A percentile compares a stretch with the other conserved stretches of the same genome.
These are phyloP conservation scores for Aspergillus ellipticus DNA, from an alignment of 495 filamentous ascomycete species.

Conservation along the genomic window DNA sequence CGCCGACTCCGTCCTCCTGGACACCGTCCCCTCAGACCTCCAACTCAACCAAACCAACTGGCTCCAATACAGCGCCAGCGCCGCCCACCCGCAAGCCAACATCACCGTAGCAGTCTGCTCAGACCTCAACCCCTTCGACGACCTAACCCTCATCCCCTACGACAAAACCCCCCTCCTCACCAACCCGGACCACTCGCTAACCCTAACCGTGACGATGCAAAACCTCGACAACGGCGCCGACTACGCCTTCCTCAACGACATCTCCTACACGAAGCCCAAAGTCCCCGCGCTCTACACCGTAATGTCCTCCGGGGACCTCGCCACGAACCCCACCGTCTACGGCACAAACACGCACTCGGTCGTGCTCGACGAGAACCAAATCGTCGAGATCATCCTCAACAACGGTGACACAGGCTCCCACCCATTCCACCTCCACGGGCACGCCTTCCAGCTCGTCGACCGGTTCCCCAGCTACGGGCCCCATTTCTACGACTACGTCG, in stretches of 20 bases:
- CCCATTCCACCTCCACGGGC: constrained; percentile 87
- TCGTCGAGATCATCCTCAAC: constrained; percentile 78
- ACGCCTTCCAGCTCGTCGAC: constrained; percentile 70
- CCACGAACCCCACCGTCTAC: constrained; percentile 65
- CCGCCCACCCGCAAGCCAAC: constrained; percentile 50
- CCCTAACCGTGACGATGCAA: constrained; percentile 44
- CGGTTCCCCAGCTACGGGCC: constrained; percentile 42
- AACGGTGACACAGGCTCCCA: constrained; percentile 71
- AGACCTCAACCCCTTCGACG: constrained; percentile 45
- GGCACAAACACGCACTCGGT: constrained; percentile 68
- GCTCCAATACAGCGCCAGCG: constrained; percentile 65
- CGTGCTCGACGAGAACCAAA: constrained; percentile 61
- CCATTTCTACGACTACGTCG: constrained; percentile 33
- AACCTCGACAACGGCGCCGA: constrained; percentile 35
- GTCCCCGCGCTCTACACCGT: constrained; percentile 79
- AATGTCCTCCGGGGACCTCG: constrained; percentile 57
- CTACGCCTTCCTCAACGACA: constrained; percentile 75
- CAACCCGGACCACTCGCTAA: constrained; percentile 26
- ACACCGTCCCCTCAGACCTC: constrained; percentile 25
- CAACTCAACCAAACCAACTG: constrained; percentile 74
- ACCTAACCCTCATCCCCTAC: constrained; percentile 47
- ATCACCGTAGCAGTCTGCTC: constrained; percentile 44
- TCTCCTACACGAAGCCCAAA: constrained; percentile 68
- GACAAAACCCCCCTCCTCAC: constrained; percentile 42
- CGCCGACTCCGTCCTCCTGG: constrained; percentile 30